These are phyloP conservation scores for Beauveria sp. DNA, from an alignment of 2,329 filamentous ascomycete genomes.

Conservation along the genomic window DNA sequence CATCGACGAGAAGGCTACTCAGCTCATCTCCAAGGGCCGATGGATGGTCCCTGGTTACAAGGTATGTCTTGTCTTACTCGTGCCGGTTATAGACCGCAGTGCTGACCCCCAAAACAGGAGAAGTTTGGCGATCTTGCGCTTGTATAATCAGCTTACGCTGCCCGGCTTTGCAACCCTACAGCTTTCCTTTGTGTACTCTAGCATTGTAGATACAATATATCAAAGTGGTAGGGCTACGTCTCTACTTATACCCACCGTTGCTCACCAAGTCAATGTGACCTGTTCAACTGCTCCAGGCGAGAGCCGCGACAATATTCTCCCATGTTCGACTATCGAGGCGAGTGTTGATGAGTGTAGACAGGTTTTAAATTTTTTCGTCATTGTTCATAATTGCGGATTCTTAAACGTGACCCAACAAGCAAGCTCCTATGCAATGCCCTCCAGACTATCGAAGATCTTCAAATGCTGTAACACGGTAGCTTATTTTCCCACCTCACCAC, in stretches of 20 bases:
- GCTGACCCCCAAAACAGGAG: constrained; percentile 62
- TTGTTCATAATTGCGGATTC: background rate
- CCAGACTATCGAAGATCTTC: background rate
- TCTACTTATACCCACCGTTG: constrained; percentile 23
- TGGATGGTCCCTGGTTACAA: constrained; percentile 99
- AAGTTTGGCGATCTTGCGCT: constrained; percentile 97
- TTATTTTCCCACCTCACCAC: background rate
- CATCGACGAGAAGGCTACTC: constrained; percentile 92
- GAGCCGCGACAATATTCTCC: background rate
- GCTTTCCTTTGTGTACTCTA: constrained; percentile 57
- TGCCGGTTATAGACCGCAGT: constrained; percentile 9
- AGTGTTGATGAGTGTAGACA: background rate
- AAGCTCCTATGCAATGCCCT: constrained; percentile 7
- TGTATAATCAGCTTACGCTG: constrained; percentile 56
- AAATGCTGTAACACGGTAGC: background rate
- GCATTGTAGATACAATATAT: constrained; percentile 59
- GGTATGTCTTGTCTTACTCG: constrained; percentile 47
- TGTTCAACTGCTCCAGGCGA: background rate
- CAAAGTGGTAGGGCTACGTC: constrained; percentile 23
- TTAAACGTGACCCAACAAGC: background rate
- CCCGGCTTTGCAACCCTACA: constrained; percentile 23
- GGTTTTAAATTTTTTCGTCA: background rate
- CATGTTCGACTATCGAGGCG: no score
- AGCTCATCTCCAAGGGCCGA: constrained; percentile 95
- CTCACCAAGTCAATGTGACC: background rate